A percentile compares a stretch with the other conserved stretches of the same genome.
Evolutionary conservation across 768 basidiomycete species (phyloP).

Genomic region (Leucocoprinus sp.): DNA sequence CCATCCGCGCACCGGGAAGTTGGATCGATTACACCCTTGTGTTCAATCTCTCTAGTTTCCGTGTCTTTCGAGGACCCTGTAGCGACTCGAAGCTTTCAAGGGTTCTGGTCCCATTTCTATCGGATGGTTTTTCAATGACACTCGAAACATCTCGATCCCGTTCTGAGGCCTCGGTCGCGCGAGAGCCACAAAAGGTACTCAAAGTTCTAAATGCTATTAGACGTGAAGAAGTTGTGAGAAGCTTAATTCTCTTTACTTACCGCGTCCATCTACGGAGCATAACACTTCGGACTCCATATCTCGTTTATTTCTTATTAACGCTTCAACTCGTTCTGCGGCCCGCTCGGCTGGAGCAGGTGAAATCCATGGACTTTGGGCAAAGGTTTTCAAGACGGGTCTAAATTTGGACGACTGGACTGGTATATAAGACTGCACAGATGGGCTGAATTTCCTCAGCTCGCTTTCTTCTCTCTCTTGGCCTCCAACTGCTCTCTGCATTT

Average conservation of each 20-base stretch:
- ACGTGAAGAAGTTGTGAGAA: conserved; percentile 3
- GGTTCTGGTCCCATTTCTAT: neutral
- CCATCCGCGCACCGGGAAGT: neutral
- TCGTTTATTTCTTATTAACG: conserved; percentile 1
- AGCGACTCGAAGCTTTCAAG: neutral
- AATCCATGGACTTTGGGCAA: conserved; percentile 4
- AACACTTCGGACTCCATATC: neutral
- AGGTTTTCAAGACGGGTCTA: neutral
- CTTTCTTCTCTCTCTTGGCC: neutral
- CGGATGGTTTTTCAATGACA: neutral
- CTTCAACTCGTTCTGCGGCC: neutral
- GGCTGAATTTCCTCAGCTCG: neutral
- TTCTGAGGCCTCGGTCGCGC: conserved; percentile 6
- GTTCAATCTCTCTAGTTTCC: too few relatives aligned
- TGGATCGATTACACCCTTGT: neutral
- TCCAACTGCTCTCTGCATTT: neutral
- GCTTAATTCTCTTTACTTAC: neutral
- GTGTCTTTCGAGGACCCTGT: neutral
- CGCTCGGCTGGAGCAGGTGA: neutral
- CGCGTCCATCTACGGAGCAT: neutral
- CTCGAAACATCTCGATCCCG: neutral
- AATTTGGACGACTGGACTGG: neutral
- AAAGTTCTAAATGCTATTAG: conserved; percentile 6
- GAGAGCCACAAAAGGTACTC: neutral
- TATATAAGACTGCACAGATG: conserved; percentile 1